A percentile compares a stretch with the other conserved stretches of the same genome.
Conservation (phyloP, 805 yeast species). For the Barnettozyma botsteinii region DNA sequence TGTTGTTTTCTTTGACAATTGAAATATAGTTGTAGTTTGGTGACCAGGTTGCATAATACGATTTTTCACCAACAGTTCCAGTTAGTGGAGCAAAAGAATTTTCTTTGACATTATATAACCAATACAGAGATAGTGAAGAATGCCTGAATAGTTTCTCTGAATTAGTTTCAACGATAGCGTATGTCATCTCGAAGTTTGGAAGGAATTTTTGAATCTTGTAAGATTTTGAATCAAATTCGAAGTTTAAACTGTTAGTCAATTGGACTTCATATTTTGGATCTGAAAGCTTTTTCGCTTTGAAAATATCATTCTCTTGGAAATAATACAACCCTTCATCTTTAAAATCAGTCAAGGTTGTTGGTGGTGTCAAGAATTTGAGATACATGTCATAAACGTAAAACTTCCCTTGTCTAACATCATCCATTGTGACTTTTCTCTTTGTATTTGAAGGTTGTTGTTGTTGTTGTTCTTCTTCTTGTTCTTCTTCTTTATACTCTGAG, state of each 20-base stretch:
- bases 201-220: slow-evolving; percentile 11
- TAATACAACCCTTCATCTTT: slow-evolving; percentile 23
- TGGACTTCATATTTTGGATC: slow-evolving; percentile 10
- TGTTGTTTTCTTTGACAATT: slow-evolving; percentile 59
- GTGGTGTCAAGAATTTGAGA: slow-evolving; percentile 16
- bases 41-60: slow-evolving; percentile 59
- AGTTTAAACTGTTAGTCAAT: slow-evolving; percentile 5
- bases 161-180: slow-evolving; percentile 49
- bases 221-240: slow-evolving; percentile 8
- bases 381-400: slow-evolving; percentile 13
- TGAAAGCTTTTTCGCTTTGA: slow-evolving; percentile 15
- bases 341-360: background rate
- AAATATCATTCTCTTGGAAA: slow-evolving; percentile 7
- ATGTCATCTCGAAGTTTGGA: slow-evolving; percentile 23
- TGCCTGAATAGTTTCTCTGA: slow-evolving; percentile 48
- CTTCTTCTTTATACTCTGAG: background rate
- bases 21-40: slow-evolving; percentile 64
- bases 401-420: slow-evolving; percentile 16
- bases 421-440: slow-evolving; percentile 14
- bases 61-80: slow-evolving; percentile 22
- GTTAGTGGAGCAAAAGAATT: slow-evolving; percentile 26
- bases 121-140: slow-evolving; percentile 37
- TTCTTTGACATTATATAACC: slow-evolving; percentile 32
- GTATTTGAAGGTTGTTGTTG: background rate
- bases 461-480: background rate